Evolutionary conservation across 208 protist species (phyloP).

Genomic region (Acanthamoeba triangularis): DNA sequence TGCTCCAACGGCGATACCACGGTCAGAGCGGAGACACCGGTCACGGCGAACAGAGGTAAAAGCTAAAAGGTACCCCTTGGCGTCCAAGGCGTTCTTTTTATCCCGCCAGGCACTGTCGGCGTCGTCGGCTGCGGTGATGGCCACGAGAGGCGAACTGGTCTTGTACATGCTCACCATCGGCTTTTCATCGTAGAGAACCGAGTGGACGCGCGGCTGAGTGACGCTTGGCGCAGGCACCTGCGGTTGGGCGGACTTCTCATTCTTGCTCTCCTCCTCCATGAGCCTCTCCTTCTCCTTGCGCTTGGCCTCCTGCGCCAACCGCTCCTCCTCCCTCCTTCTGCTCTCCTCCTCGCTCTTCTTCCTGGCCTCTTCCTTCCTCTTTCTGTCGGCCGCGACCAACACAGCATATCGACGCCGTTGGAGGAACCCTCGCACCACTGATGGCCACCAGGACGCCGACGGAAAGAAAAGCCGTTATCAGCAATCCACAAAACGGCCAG

Average conservation of each 20-base stretch:
- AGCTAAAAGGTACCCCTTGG: neutral
- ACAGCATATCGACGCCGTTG: neutral
- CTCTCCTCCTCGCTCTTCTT: neutral
- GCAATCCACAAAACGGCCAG: neutral
- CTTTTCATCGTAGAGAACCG: neutral
- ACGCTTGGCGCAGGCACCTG: neutral
- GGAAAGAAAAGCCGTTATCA: neutral
- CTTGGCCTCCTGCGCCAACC: neutral
- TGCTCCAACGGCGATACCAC: neutral
- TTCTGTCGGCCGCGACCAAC: neutral
- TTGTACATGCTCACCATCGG: constrained; percentile 21
- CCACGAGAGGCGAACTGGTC: neutral
- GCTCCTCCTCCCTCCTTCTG: neutral
- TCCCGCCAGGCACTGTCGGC: neutral
- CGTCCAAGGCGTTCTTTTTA: neutral
- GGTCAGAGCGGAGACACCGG: neutral
- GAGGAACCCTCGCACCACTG: neutral
- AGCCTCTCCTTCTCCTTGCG: neutral
- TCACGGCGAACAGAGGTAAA: too few species aligned
- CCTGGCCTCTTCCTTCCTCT: neutral
- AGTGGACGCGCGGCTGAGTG: neutral
- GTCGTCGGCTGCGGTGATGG: neutral
- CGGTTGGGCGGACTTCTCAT: too few species aligned
- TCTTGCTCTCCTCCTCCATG: neutral
- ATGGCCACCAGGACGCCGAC: too few species aligned